These are phyloP conservation scores for Mycena olivaceomarginata DNA, from an alignment of 768 basidiomycete genomes.

Conservation along the genomic window DNA sequence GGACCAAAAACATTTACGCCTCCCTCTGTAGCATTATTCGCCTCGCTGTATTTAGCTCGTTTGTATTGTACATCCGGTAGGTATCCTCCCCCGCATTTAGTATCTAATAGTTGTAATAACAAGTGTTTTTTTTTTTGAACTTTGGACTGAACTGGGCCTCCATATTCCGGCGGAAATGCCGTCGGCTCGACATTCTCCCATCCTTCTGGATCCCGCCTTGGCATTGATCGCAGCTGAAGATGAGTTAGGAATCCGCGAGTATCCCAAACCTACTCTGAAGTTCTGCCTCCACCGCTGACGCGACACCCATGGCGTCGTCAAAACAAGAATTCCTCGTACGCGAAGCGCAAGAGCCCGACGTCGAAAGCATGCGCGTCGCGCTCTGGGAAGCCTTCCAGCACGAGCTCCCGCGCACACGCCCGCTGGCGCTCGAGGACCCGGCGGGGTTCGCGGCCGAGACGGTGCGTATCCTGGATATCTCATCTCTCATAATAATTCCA, in stretches of 20 bases:
- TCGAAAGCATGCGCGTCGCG: constrained; percentile 6
- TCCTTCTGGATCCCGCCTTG: too few species aligned
- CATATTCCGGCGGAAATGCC: too few species aligned
- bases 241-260: too few species aligned
- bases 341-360: neutral
- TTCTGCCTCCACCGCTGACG: too few species aligned
- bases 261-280: too few species aligned
- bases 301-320: neutral
- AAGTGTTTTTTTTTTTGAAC: neutral
- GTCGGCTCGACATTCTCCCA: too few species aligned
- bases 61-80: neutral
- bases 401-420: constrained; percentile 10
- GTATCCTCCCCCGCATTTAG: neutral
- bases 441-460: constrained; percentile 9
- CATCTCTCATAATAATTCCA: neutral
- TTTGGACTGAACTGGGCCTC: too few species aligned
- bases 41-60: neutral
- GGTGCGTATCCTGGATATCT: neutral
- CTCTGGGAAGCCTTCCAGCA: constrained; percentile 17
- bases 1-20: too few species aligned
- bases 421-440: constrained; percentile 1
- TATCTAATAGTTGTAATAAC: neutral
- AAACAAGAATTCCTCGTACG: neutral
- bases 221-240: too few species aligned
- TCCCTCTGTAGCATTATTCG: neutral